Conservation (phyloP, 495 filamentous ascomycete species). For the Lepraria neglecta region DNA sequence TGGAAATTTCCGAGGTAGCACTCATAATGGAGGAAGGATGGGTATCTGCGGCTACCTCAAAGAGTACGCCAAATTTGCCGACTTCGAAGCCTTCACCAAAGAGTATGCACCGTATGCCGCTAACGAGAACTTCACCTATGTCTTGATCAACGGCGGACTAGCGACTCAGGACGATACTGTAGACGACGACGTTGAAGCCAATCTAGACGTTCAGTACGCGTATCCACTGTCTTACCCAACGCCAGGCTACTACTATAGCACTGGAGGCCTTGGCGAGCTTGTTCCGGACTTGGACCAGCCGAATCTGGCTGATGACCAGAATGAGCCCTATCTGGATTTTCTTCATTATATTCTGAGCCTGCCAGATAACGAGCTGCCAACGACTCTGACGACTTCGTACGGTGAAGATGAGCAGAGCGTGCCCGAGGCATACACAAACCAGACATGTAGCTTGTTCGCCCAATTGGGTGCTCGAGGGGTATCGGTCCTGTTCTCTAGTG, state of each 20-base stretch:
- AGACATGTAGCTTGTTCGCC: slow-evolving; percentile 52
- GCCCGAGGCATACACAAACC: slow-evolving; percentile 49
- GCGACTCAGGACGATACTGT: slow-evolving; percentile 46
- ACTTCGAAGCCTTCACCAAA: slow-evolving; percentile 30
- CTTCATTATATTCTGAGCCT: slow-evolving; percentile 60
- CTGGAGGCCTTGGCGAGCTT: slow-evolving; percentile 41
- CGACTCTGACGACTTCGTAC: slow-evolving; percentile 70
- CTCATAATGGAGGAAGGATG: slow-evolving; percentile 43
- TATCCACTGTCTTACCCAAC: slow-evolving; percentile 41
- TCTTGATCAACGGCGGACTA: slow-evolving; percentile 49
- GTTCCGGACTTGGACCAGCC: slow-evolving; percentile 55
- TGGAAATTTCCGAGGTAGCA: slow-evolving; percentile 40
- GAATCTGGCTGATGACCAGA: slow-evolving; percentile 44
- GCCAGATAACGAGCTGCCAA: slow-evolving; percentile 58
- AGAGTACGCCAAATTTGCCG: slow-evolving; percentile 39
- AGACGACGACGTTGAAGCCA: slow-evolving; percentile 56
- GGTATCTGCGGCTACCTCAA: slow-evolving; percentile 55
- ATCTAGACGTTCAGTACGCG: slow-evolving; percentile 70
- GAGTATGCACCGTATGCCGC: slow-evolving; percentile 35
- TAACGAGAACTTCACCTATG: slow-evolving; percentile 50
- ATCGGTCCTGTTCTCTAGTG: slow-evolving; percentile 54
- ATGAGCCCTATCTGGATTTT: slow-evolving; percentile 81
- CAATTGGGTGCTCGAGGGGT: slow-evolving; percentile 59
- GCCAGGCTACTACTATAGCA: slow-evolving; percentile 48
- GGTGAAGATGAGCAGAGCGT: slow-evolving; percentile 67